phyloP scores from a whole-genome alignment of 176 grass and related monocot species.

The Pontederia paniculata region DNA sequence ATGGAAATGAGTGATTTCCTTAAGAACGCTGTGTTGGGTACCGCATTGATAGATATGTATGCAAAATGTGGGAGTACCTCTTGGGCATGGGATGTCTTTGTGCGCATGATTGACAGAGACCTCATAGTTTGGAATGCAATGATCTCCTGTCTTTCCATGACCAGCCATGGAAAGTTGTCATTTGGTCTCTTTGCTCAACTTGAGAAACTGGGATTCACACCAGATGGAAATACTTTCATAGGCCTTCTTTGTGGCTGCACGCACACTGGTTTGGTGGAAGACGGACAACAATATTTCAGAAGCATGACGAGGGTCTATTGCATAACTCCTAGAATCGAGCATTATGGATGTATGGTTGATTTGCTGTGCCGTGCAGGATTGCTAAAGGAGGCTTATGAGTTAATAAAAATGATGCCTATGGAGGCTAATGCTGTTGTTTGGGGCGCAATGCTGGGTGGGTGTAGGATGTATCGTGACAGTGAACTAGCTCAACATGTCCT shows the following conservation, averaged over 20 bases:
- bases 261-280: slow-evolving; percentile 50
- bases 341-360: slow-evolving; percentile 60
- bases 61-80: slow-evolving; percentile 43
- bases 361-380: slow-evolving; percentile 52
- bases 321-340: slow-evolving; percentile 48
- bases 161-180: slow-evolving; percentile 31
- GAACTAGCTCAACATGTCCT: slow-evolving; percentile 37
- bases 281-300: slow-evolving; percentile 34
- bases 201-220: slow-evolving; percentile 30
- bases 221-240: slow-evolving; percentile 55
- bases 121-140: slow-evolving; percentile 61
- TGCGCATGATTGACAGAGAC: slow-evolving; percentile 37
- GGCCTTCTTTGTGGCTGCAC: slow-evolving; percentile 51
- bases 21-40: slow-evolving; percentile 42
- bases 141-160: slow-evolving; percentile 48
- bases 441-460: slow-evolving; percentile 57
- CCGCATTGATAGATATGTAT: slow-evolving; percentile 56
- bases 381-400: slow-evolving; percentile 36
- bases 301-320: slow-evolving; percentile 29
- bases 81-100: slow-evolving; percentile 43
- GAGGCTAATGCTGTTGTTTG: slow-evolving; percentile 49
- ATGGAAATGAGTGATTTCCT: slow-evolving; percentile 40
- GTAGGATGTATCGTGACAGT: slow-evolving; percentile 34
- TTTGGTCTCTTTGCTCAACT: slow-evolving; percentile 44
- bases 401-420: slow-evolving; percentile 51